Evolutionary conservation across 495 filamentous ascomycete genomes (phyloP).

Genomic region (Neohortaea acidophila): DNA sequence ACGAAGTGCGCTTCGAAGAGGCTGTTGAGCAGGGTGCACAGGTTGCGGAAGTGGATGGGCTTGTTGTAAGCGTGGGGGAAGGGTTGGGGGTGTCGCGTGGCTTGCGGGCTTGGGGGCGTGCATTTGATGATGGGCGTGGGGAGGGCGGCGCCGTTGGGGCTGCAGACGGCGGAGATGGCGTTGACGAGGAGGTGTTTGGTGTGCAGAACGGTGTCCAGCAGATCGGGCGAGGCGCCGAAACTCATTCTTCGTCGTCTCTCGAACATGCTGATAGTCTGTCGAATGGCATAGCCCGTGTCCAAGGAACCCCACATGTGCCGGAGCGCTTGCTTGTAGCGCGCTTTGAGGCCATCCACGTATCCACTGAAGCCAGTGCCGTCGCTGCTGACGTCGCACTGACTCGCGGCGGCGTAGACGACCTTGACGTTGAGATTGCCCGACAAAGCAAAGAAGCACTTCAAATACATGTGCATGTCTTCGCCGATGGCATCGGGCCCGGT

Average conservation of each 20-base stretch:
- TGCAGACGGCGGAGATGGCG: slow-evolving; percentile 1
- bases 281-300: slow-evolving; percentile 43
- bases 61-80: too few species aligned
- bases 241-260: not conserved
- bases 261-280: slow-evolving; percentile 8
- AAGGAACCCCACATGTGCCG: slow-evolving; percentile 62
- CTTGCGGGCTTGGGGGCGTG: not conserved
- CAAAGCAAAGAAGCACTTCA: slow-evolving; percentile 59
- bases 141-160: not conserved
- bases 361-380: slow-evolving; percentile 35
- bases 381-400: slow-evolving; percentile 51
- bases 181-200: slow-evolving; percentile 5
- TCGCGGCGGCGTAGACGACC: slow-evolving; percentile 43
- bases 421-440: slow-evolving; percentile 42
- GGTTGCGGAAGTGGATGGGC: slow-evolving; percentile 10
- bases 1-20: slow-evolving; percentile 58
- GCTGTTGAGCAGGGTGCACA: slow-evolving; percentile 36
- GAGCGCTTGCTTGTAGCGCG: slow-evolving; percentile 49
- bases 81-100: too few species aligned
- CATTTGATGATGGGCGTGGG: not conserved
- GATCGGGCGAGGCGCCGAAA: slow-evolving; percentile 2
- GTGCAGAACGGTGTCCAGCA: slow-evolving; percentile 9
- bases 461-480: slow-evolving; percentile 59
- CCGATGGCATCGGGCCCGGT: slow-evolving; percentile 51
- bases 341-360: slow-evolving; percentile 35